These are phyloP conservation scores for Spathaspora passalidarum DNA, from an alignment of 805 yeast species.

Conservation along the genomic window DNA sequence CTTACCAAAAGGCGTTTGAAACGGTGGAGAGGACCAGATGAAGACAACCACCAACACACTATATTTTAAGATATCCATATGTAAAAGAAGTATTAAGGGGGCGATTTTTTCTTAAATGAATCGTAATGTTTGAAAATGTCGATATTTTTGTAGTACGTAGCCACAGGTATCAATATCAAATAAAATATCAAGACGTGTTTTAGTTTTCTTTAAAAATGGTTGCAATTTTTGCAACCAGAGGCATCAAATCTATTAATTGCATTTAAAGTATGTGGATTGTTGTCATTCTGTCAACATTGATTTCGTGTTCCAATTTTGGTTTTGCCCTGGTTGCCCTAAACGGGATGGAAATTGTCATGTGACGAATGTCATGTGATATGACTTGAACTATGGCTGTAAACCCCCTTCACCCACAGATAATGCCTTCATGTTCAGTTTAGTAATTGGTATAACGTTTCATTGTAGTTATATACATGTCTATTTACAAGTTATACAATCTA, in stretches of 20 bases:
- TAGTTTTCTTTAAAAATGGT: background rate
- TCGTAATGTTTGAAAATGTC: too few relatives aligned
- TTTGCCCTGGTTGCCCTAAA: background rate
- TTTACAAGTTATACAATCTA: slow-evolving; percentile 4
- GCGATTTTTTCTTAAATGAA: too few relatives aligned
- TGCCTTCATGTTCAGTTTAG: too few relatives aligned
- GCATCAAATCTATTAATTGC: background rate
- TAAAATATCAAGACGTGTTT: background rate
- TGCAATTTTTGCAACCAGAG: slow-evolving; percentile 1
- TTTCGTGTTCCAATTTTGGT: background rate
- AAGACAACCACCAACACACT: background rate
- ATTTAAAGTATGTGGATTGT: background rate
- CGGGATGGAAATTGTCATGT: background rate
- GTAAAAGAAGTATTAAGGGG: background rate
- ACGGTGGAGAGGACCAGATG: background rate
- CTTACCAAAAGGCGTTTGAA: background rate
- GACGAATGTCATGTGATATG: background rate
- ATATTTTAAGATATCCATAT: background rate
- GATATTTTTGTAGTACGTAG: background rate
- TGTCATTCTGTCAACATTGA: background rate
- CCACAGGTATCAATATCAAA: background rate
- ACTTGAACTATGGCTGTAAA: too few relatives aligned
- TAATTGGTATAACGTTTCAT: too few relatives aligned
- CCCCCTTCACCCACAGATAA: too few relatives aligned
- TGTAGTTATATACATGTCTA: background rate